Conservation (phyloP, 192 early-diverging fungal species). For the Rhizophagus clarus region DNA sequence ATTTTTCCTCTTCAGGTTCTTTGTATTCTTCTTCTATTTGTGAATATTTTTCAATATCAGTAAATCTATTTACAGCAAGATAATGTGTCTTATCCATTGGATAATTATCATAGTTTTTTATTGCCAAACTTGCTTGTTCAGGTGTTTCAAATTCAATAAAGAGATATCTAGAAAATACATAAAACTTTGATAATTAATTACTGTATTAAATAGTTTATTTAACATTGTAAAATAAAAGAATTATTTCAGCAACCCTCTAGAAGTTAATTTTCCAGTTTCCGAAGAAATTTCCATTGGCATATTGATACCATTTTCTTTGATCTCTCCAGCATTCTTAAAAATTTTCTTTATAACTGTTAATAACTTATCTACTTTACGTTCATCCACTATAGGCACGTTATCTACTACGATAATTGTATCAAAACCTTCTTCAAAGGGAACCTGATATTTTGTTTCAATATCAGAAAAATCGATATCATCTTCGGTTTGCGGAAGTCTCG, state of each 20-base stretch:
- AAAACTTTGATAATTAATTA: neutral
- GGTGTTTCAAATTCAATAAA: slow-evolving; percentile 93
- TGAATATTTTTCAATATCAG: slow-evolving; percentile 87
- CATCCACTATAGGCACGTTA: slow-evolving; percentile 86
- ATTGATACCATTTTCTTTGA: slow-evolving; percentile 81
- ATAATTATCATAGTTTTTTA: slow-evolving; percentile 75
- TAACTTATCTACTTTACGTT: slow-evolving; percentile 84
- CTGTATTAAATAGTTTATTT: neutral
- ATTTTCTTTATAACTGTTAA: slow-evolving; percentile 71
- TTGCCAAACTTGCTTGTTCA: slow-evolving; percentile 77
- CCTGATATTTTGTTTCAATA: slow-evolving; percentile 75
- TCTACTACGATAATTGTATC: slow-evolving; percentile 91
- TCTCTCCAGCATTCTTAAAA: slow-evolving; percentile 74
- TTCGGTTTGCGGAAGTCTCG: slow-evolving; percentile 68
- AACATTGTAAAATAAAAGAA: neutral
- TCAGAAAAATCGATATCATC: slow-evolving; percentile 91
- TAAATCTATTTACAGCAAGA: slow-evolving; percentile 85
- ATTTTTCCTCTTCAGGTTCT: slow-evolving; percentile 74
- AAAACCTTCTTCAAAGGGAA: slow-evolving; percentile 75
- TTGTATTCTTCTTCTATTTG: slow-evolving; percentile 72
- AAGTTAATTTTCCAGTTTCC: slow-evolving; percentile 63
- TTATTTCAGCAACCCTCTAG: slow-evolving; percentile 71
- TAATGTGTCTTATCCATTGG: slow-evolving; percentile 80
- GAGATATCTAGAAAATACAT: slow-evolving; percentile 60
- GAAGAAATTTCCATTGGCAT: slow-evolving; percentile 81